Base-by-base conservation (phyloP, 169 alveolate species). In the Plasmodium relictum region DNA sequence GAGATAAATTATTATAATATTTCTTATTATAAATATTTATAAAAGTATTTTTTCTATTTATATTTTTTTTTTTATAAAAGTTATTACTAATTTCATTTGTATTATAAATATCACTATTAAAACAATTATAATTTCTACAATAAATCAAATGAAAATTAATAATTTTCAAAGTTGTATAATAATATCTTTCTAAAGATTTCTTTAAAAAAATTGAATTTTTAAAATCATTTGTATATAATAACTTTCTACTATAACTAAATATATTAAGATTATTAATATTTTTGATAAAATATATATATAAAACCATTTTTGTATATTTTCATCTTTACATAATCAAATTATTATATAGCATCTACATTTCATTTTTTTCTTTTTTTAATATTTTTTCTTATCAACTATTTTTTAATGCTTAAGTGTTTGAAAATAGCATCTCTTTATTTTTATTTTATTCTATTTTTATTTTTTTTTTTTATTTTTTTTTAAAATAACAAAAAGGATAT, bases 141-240 rank as follows among this genome's bases (percentile, higher is more conserved):
- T 48, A 12, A 24, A 7, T n/a, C 16, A 52, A 71, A 48, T 45
- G 8, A 31, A 3, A 52, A 50, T 24, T 22, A 14, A n/a, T 16
- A 20, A 71, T 22, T 71, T 71, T 71, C 48, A 71, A 20, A 41
- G 76, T 41, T 8, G 83, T 48, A 42, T 39, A 71, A 45, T 26
- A 22, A 41, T 48, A 14, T 24, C 83, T 24, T 50, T 6, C 41
- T 39, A 52, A 12, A 20, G 22, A 71, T 10, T 24, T 71, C n/a
- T 12, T 31, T 48, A 16, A 50, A 31, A 71, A 16, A 41, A 31
- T 45, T 2, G 9, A 24, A 48, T 10, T 3, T 10, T 26, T 41
- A 10, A 41, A 16, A 10, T 71, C 12, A 71, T 58, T n/a, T 26
- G 41, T 52, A 20, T 16, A 31, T 42, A 71, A 18, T 58, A 45